Evolutionary conservation across 768 basidiomycete genomes (phyloP), one percentile per base, ranked within the genome.

Genomic region (Kwoniella shandongensis): DNA sequence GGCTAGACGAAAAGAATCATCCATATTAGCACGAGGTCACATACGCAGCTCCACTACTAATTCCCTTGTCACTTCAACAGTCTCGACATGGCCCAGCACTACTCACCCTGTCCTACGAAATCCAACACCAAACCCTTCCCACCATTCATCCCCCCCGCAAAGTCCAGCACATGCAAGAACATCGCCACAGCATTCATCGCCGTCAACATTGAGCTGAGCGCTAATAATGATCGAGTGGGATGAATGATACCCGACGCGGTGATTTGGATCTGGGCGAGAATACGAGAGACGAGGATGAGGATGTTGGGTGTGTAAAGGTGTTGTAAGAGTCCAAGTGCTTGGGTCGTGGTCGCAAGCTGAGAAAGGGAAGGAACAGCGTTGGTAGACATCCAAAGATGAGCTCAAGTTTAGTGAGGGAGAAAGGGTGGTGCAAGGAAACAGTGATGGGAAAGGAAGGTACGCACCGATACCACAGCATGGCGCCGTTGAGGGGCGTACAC

Each of bases 71-170:
- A n/a, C n/a, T n/a, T n/a, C n/a, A n/a, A n/a, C n/a, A n/a, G n/a
- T n/a, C n/a, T n/a, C n/a, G n/a, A n/a, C n/a, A n/a, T n/a, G n/a
- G n/a, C n/a, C 1, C 17, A 6, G 13, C 11, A 10, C 6, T 23
- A 65, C 65, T 40, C 54, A 72, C 70, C 45, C 45, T 72, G 67
- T 10, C 70, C 70, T 3, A 69, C 62, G 25, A 72, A 72, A 51
- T 72, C 70, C 48, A 72, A 40, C 41, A 72, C 44, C 23, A 72
- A 10, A 0, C 67, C 63, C 29, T 66, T 69, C 15, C 61, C 60
- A 4, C 59, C 67, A 30, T 61, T 58, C 46, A 51, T 46, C 0
- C 59, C 65, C 22, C 47, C 55, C n/a, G 50, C 38, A 45, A 63
- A 65, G 29, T 68, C 70, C 20, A 72, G 44, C 13, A 66, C 10